Evolutionary conservation across 306 rosid genomes (phyloP), one percentile per base, ranked within the genome.

Genomic region (Hippophae gyantsensis): DNA sequence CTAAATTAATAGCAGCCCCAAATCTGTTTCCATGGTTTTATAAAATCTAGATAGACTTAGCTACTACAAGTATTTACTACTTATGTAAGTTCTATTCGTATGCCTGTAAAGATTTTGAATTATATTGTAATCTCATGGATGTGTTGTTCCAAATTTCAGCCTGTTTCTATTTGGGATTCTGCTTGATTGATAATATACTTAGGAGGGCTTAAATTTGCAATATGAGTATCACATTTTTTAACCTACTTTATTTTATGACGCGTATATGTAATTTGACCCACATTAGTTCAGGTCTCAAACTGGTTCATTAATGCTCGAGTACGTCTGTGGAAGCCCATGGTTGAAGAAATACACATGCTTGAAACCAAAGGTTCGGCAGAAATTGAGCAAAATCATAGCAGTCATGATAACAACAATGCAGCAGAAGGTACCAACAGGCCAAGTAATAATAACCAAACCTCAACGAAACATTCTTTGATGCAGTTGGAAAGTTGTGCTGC

Each of bases 321-420:
- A 42, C 89, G 99, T 3, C 81, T 92, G 11, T 92, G 99, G 99
- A 92, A 92, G 71, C 96, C 99, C 3, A 88, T 92, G 99, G 99
- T 92, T 52, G 99, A 92, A 63, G 99, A 92, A 78, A 86, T 92
- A 78, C 95, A 92, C 79, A 76, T 50, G 75, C 95, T 92, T 0
- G 99, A 92, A 60, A 83, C 89, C 9, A 82, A 81, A 72, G 89
- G 84, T 48, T 13, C 66, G 40, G 58, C 72, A 2, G 76, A 74
- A 54, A 23, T 58, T 7, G 69, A 57, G 42, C 81, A 63, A 52
- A 68, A 58, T 23, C 26, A 57, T 18, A 52, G 57, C 51, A 60
- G 47, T 25, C 72, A 66, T 23, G 87, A 71, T 42, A 75, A 56
- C 48, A 64, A 74, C 26, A 61, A 62, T 40, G 62, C 57, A 43